phyloP scores from a whole-genome alignment of 169 alveolate genomes.

The Babesia ovis region DNA sequence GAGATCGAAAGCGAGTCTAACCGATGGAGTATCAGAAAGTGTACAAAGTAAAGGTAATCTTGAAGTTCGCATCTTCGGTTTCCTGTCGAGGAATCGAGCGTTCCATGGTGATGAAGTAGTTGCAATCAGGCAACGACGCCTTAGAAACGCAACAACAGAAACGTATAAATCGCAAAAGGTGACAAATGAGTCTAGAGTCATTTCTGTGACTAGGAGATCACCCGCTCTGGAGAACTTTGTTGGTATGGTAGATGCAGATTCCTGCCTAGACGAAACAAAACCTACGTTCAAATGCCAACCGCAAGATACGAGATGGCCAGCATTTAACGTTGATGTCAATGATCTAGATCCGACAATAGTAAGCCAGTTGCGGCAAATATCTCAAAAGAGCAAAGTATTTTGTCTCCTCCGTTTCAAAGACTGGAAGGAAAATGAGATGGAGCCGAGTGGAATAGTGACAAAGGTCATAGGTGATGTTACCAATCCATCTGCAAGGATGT shows the following conservation, averaged over 20 bases:
- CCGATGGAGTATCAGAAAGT: constrained; percentile 15
- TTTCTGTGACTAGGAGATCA: constrained; percentile 25
- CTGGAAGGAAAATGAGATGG: constrained; percentile 52
- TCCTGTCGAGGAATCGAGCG: constrained; percentile 78
- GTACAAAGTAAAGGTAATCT: background rate
- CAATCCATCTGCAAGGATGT: constrained; percentile 48
- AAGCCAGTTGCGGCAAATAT: background rate
- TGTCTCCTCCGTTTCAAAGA: constrained; percentile 30
- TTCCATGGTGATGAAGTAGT: constrained; percentile 76
- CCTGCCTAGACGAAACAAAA: background rate
- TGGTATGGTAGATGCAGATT: constrained; percentile 11
- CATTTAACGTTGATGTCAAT: constrained; percentile 31
- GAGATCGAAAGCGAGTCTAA: background rate
- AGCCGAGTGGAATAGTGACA: constrained; percentile 49
- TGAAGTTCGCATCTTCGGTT: constrained; percentile 69
- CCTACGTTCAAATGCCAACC: constrained; percentile 56
- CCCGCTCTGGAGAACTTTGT: constrained; percentile 42
- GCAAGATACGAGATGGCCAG: constrained; percentile 63
- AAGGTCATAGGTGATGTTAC: constrained; percentile 36
- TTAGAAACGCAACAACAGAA: constrained; percentile 18
- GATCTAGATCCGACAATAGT: background rate
- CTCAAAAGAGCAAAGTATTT: constrained; percentile 9
- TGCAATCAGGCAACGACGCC: constrained; percentile 65
- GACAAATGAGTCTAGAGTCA: constrained; percentile 45
- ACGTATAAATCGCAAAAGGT: background rate